Conservation (phyloP, 139 green algal species). For the Desmodesmus armatus region DNA sequence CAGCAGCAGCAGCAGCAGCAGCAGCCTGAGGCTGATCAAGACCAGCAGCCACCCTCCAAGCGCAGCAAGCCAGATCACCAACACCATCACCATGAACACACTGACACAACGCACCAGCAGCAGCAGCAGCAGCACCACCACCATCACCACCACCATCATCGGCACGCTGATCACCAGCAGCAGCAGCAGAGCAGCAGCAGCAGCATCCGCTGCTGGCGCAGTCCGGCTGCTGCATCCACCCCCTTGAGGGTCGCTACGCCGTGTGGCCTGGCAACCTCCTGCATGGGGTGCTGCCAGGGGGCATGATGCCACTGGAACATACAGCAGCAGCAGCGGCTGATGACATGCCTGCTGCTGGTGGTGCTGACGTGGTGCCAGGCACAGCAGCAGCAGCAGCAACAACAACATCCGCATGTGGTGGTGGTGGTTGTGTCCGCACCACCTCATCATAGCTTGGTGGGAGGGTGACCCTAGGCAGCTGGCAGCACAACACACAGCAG, state of each 20-base stretch:
- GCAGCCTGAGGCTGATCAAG: background rate
- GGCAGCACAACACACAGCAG: background rate
- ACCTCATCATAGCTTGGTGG: conserved; percentile 62
- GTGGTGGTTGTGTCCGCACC: conserved; percentile 14
- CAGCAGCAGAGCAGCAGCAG: background rate
- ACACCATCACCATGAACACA: background rate
- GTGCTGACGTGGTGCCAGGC: background rate
- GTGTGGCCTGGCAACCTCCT: conserved; percentile 54
- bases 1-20: background rate
- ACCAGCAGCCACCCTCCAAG: background rate
- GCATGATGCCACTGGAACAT: background rate
- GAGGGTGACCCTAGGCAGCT: conserved; percentile 4
- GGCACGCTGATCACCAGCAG: background rate
- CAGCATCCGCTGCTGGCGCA: background rate
- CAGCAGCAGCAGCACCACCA: background rate
- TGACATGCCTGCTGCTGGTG: background rate
- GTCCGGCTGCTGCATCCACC: conserved; percentile 30
- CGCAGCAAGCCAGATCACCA: conserved; percentile 1
- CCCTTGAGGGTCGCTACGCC: conserved; percentile 16
- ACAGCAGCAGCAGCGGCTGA: background rate
- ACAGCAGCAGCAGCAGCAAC: background rate
- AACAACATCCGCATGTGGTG: background rate
- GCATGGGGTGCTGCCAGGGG: conserved; percentile 60
- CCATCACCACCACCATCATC: background rate
- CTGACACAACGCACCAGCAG: background rate